Base-by-base conservation (phyloP, 768 basidiomycete genomes). In the Mycena pura region DNA sequence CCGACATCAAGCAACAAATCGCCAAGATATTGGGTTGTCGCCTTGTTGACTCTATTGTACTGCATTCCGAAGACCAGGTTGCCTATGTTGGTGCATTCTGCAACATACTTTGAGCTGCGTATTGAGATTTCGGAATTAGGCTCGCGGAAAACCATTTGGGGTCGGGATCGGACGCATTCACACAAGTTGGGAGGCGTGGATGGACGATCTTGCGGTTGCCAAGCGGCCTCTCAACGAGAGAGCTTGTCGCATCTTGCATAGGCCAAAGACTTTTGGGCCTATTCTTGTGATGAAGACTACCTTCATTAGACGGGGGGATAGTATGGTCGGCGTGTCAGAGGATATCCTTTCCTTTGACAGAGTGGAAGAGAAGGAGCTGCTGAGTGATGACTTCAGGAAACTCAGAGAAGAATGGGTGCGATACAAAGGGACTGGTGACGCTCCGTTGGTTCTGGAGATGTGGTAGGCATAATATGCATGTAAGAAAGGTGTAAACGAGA, bases 111-210 rank as follows among this genome's bases (percentile, higher is more conserved):
- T 17, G n/a, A 21, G 25, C 19, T 9, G 13, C 10, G 15, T 9
- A 22, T 34, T 50, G 14, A 45, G 25, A 17, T 32, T 45, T 29
- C 22, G 4, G 5, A 9, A 19, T 11, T 19, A 69, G 68, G 64
- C 65, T 8, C 27, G 54, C 52, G 60, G 57, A 1, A 60, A 57
- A 39, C 51, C 57, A 10, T 6, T 52, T 14, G 69, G 66, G 8
- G 63, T 69, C 7, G 69, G 66, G 3, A 38, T 69, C 24, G 69
- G 69, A 1, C 63, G 69, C 15, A 32, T 70, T 2, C 66, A 70
- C 61, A 50, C 66, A 2, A 67, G 53, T 43, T 70, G 67, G 31
- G 69, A 70, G 45, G 62, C 62, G 5, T 65, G 62, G 45, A 60
- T 66, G 61, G 66, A 62, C 44, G 61, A 62, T 38, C 31, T 25